Evolutionary conservation across 1,284 basidiomycete genomes (phyloP).

Genomic region (Ceratobasidium sp.): DNA sequence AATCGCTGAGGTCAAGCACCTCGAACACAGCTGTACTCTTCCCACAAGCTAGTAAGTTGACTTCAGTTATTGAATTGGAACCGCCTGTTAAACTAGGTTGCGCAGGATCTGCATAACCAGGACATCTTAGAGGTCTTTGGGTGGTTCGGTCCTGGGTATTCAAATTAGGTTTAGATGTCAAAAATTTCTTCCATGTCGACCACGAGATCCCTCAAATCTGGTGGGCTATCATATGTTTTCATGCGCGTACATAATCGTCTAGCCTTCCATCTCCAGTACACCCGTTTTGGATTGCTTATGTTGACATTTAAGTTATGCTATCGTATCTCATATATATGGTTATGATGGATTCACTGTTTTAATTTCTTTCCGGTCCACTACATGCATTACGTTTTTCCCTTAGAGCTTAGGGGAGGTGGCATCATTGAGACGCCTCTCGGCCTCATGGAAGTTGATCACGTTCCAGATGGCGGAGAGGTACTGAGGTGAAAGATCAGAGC

Average conservation of each 20-base stretch:
- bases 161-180: too few species aligned
- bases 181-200: too few species aligned
- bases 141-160: too few species aligned
- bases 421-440: slow-evolving; percentile 68
- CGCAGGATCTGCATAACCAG: not conserved
- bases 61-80: not conserved
- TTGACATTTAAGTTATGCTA: not conserved
- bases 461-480: slow-evolving; percentile 81
- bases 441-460: slow-evolving; percentile 82
- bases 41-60: not conserved
- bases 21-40: not conserved
- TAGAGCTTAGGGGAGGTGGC: slow-evolving; percentile 46
- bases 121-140: not conserved
- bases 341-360: slow-evolving; percentile 1
- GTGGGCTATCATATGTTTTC: too few species aligned
- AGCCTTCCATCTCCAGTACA: too few species aligned
- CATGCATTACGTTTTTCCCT: not conserved
- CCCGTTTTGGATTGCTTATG: too few species aligned
- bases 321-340: not conserved
- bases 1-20: not conserved
- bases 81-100: not conserved
- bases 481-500: slow-evolving; percentile 50
- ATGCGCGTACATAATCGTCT: too few species aligned
- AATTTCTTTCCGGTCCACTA: not conserved
- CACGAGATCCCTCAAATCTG: too few species aligned